These are phyloP conservation scores for Boletus pseudopeckii DNA, from an alignment of 768 basidiomycete genomes.

Conservation along the genomic window DNA sequence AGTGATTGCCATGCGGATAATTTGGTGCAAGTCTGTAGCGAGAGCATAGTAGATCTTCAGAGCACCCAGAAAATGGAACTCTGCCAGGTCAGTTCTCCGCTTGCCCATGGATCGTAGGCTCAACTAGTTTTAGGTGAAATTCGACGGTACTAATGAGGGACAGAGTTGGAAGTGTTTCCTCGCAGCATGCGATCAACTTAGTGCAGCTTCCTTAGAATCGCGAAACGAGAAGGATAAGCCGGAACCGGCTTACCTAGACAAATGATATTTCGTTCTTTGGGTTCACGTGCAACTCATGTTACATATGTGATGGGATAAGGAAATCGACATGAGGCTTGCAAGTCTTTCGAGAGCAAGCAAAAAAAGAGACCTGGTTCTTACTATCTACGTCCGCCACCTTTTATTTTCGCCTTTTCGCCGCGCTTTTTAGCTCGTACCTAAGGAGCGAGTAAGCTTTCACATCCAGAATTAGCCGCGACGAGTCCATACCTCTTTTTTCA, in stretches of 20 bases:
- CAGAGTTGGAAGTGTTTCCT: conserved; percentile 47
- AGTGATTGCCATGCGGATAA: neutral
- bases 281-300: neutral
- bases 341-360: neutral
- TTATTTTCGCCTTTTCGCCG: conserved; percentile 69
- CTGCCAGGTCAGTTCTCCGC: conserved; percentile 48
- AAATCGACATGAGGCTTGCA: neutral
- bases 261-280: conserved; percentile 2
- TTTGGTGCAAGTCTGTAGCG: conserved; percentile 32
- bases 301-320: neutral
- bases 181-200: conserved; percentile 42
- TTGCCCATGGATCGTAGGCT: conserved; percentile 1
- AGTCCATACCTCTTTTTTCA: conserved; percentile 78
- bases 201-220: conserved; percentile 27
- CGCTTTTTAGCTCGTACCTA: conserved; percentile 84
- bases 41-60: conserved; percentile 54
- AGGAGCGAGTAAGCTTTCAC: conserved; percentile 3
- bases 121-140: conserved; percentile 40
- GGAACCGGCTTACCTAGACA: conserved; percentile 1
- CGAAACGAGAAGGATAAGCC: conserved; percentile 21
- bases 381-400: conserved; percentile 39
- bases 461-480: neutral
- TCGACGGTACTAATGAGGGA: conserved; percentile 36
- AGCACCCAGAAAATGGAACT: conserved; percentile 46
- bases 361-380: neutral